Percentiles rank a stretch among this genome's conserved stretches.
Conservation (phyloP, 2,329 filamentous ascomycete genomes). For the Phaeosphaeria sp. region DNA sequence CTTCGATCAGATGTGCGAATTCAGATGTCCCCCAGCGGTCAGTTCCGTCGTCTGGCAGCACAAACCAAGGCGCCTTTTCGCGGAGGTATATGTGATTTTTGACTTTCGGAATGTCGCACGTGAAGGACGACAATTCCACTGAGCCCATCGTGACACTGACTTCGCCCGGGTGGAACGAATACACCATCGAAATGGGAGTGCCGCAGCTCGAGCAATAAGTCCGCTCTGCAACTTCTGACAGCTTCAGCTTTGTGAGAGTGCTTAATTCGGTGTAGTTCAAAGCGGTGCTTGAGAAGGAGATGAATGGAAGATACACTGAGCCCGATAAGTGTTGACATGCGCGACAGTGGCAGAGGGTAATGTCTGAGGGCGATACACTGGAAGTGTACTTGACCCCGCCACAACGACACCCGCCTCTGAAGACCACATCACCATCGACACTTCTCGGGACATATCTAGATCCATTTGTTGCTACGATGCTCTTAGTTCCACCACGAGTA, state of each 20-base stretch:
- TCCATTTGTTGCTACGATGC: conserved; percentile 33
- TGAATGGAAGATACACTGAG: conserved; percentile 54
- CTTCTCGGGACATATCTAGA: conserved; percentile 24
- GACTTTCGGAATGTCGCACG: conserved; percentile 36
- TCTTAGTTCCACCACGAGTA: not conserved
- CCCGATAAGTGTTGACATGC: conserved; percentile 59
- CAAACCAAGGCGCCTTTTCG: conserved; percentile 46
- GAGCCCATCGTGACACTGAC: conserved; percentile 51
- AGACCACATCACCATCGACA: conserved; percentile 20
- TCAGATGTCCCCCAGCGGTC: conserved; percentile 30
- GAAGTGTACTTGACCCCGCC: conserved; percentile 52
- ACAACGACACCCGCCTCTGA: conserved; percentile 56
- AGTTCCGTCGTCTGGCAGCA: conserved; percentile 37
- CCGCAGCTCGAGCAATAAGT: conserved; percentile 57
- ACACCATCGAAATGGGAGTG: conserved; percentile 55
- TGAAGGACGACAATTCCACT: conserved; percentile 51
- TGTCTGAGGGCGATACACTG: conserved; percentile 41
- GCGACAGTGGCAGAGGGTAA: conserved; percentile 57
- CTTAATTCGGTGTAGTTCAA: conserved; percentile 45
- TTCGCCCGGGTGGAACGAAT: conserved; percentile 38
- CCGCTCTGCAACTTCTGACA: conserved; percentile 52
- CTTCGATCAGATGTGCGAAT: conserved; percentile 21
- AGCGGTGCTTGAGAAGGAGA: conserved; percentile 41
- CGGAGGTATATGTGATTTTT: conserved; percentile 54
- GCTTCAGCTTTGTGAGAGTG: conserved; percentile 40